Evolutionary conservation across 106 monocot genomes (phyloP).

Genomic region (Alisma plantagoaquatica): DNA sequence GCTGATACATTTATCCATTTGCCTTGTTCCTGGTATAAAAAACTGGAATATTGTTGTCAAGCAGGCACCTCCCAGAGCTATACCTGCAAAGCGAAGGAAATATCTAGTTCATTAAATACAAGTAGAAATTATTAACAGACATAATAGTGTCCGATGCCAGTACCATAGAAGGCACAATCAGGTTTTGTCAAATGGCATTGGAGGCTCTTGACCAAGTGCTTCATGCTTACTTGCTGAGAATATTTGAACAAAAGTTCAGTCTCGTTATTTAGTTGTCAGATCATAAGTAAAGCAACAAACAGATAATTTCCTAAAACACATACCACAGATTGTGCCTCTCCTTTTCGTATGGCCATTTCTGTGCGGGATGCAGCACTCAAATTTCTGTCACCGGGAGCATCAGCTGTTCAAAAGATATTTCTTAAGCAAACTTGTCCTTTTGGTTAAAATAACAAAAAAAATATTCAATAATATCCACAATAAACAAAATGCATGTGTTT

Average conservation of each 20-base stretch:
- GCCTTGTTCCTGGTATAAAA: constrained; percentile 72
- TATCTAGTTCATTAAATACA: too few species aligned
- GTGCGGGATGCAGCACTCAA: constrained; percentile 58
- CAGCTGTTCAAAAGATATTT: constrained; percentile 33
- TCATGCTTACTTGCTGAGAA: constrained; percentile 87
- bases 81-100: constrained; percentile 35
- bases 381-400: constrained; percentile 44
- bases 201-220: constrained; percentile 81
- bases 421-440: too few species aligned
- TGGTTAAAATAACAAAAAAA: too few species aligned
- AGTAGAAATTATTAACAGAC: too few species aligned
- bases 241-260: too few species aligned
- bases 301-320: constrained; percentile 6
- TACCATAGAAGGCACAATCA: constrained; percentile 85
- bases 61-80: constrained; percentile 67
- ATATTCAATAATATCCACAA: too few species aligned
- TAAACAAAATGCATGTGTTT: too few species aligned
- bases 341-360: constrained; percentile 81
- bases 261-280: neutral
- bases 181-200: constrained; percentile 94
- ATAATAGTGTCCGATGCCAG: too few species aligned
- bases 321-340: constrained; percentile 78
- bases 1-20: constrained; percentile 87
- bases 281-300: neutral
- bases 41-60: constrained; percentile 95